Conservation (phyloP, 768 basidiomycete species). For the Boletus sp. region DNA sequence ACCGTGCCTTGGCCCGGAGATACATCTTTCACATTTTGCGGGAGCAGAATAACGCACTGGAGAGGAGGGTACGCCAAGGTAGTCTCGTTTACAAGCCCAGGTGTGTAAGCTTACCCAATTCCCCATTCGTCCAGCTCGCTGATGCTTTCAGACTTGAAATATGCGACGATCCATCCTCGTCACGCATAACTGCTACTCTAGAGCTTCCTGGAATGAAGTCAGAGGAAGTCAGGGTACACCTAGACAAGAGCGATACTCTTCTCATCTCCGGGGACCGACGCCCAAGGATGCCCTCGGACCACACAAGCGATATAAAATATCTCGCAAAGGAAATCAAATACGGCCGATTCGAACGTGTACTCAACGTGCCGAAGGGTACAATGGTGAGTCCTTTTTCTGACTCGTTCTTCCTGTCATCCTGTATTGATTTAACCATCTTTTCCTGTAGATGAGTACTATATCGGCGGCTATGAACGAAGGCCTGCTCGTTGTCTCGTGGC, state of each 20-base stretch:
- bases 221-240: slow-evolving; percentile 34
- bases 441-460: slow-evolving; percentile 34
- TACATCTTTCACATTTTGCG: slow-evolving; percentile 26
- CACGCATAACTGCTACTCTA: slow-evolving; percentile 34
- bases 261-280: slow-evolving; percentile 37
- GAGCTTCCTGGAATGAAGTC: slow-evolving; percentile 41
- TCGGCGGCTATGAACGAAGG: slow-evolving; percentile 41
- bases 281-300: slow-evolving; percentile 14
- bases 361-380: slow-evolving; percentile 37
- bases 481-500: slow-evolving; percentile 41
- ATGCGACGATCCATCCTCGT: slow-evolving; percentile 35
- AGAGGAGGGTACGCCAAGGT: slow-evolving; percentile 24
- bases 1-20: slow-evolving; percentile 32
- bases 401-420: slow-evolving; percentile 2
- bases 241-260: slow-evolving; percentile 30
- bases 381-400: slow-evolving; percentile 26
- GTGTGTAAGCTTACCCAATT: slow-evolving; percentile 16
- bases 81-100: slow-evolving; percentile 34
- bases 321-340: slow-evolving; percentile 40
- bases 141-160: slow-evolving; percentile 36
- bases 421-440: neutral
- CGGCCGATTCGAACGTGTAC: slow-evolving; percentile 37
- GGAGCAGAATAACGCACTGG: slow-evolving; percentile 17
- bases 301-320: slow-evolving; percentile 21
- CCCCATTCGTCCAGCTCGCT: slow-evolving; percentile 6